Evolutionary conservation across 352 stramenopile species (phyloP).

Genomic region (Phytophthora hybrid): DNA sequence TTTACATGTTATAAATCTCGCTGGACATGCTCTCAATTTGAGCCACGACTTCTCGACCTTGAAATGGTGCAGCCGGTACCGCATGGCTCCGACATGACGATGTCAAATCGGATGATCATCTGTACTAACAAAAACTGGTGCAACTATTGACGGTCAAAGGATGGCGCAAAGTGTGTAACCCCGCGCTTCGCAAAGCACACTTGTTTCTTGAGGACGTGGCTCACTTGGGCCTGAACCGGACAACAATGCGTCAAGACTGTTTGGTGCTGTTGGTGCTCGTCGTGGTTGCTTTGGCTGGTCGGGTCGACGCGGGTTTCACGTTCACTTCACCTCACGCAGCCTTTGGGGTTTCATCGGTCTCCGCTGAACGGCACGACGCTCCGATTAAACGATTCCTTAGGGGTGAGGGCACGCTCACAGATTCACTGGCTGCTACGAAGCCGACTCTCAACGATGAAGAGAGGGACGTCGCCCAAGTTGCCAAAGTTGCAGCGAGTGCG

Average conservation of each 20-base stretch:
- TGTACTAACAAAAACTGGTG: not conserved
- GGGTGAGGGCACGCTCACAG: not conserved
- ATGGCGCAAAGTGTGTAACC: not conserved
- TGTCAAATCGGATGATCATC: not conserved
- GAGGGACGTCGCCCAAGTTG: not conserved
- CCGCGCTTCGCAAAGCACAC: not conserved
- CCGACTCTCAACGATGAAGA: constrained; percentile 1
- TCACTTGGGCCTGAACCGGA: not conserved
- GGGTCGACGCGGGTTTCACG: not conserved
- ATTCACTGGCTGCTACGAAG: not conserved
- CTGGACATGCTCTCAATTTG: too few species aligned
- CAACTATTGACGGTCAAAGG: not conserved
- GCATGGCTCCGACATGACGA: constrained; percentile 1
- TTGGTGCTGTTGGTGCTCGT: constrained; percentile 1
- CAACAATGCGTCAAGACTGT: not conserved
- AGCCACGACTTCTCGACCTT: too few species aligned
- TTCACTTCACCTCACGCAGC: not conserved
- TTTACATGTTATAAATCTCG: too few species aligned
- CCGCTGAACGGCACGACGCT: not conserved
- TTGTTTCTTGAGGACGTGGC: not conserved
- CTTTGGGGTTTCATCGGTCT: not conserved
- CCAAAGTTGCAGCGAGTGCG: not conserved
- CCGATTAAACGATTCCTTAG: constrained; percentile 18
- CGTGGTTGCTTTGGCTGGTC: not conserved
- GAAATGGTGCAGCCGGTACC: too few species aligned